Conservation (phyloP, 2,329 filamentous ascomycete genomes). For the Fusarium circinatum region DNA sequence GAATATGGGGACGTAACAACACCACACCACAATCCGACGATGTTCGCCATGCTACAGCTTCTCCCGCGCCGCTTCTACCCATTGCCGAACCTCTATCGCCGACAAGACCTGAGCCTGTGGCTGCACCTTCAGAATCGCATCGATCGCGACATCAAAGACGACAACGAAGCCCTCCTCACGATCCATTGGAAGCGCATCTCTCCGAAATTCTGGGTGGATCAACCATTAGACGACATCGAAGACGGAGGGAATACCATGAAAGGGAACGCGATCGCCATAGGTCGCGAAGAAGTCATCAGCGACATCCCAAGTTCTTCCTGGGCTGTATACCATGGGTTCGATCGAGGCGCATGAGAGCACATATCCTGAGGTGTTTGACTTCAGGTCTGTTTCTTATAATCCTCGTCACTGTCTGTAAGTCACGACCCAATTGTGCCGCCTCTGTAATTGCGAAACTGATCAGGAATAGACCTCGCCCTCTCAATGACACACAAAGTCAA, state of each 20-base stretch:
- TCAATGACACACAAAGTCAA: conserved; percentile 71
- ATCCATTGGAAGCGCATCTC: conserved; percentile 31
- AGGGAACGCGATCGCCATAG: conserved; percentile 14
- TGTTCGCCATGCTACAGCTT: conserved; percentile 23
- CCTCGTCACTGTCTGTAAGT: conserved; percentile 74
- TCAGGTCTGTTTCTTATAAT: conserved; percentile 71
- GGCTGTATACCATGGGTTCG: conserved; percentile 67
- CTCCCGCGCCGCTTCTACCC: conserved; percentile 30
- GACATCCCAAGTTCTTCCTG: conserved; percentile 57
- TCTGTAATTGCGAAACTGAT: conserved; percentile 5
- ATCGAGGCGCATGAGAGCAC: conserved; percentile 63
- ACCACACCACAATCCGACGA: conserved; percentile 4
- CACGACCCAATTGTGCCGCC: background rate
- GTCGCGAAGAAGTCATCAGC: conserved; percentile 23
- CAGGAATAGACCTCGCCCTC: conserved; percentile 73
- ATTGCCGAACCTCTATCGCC: conserved; percentile 6
- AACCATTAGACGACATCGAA: background rate
- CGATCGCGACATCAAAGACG: conserved; percentile 14
- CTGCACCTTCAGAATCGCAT: conserved; percentile 15
- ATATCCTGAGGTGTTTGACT: conserved; percentile 70
- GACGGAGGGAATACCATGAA: conserved; percentile 9
- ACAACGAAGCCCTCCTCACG: background rate
- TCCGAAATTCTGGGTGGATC: conserved; percentile 27
- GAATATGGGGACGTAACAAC: conserved; percentile 20
- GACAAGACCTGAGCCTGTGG: conserved; percentile 23